These are phyloP conservation scores for Maudiozyma serrabonitensis DNA, from an alignment of 805 yeast genomes.

Conservation along the genomic window DNA sequence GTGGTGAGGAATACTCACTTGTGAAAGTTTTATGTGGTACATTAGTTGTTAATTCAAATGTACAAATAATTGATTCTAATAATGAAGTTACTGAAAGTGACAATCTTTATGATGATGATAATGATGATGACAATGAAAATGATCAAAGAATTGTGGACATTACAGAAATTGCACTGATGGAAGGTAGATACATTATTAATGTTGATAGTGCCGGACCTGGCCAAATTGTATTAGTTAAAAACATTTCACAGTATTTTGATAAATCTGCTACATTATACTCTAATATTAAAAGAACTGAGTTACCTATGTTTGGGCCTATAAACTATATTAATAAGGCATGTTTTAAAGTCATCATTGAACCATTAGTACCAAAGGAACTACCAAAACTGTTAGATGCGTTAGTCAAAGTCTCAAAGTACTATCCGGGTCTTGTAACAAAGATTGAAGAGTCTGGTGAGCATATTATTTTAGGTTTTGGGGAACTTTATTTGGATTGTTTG, in stretches of 20 bases:
- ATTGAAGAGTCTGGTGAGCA: conserved; percentile 89
- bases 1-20: conserved; percentile 44
- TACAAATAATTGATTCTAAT: conserved; percentile 43
- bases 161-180: conserved; percentile 41
- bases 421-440: conserved; percentile 55
- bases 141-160: conserved; percentile 16
- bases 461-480: conserved; percentile 74
- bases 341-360: conserved; percentile 76
- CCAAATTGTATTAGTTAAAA: conserved; percentile 55
- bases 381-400: conserved; percentile 67
- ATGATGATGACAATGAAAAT: conserved; percentile 45
- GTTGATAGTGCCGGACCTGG: conserved; percentile 52
- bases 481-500: conserved; percentile 74
- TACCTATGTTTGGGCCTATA: conserved; percentile 21
- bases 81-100: conserved; percentile 30
- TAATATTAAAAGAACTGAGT: conserved; percentile 11
- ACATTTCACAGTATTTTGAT: conserved; percentile 43
- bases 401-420: conserved; percentile 49
- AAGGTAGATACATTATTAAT: conserved; percentile 60
- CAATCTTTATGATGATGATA: conserved; percentile 29
- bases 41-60: conserved; percentile 36
- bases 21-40: conserved; percentile 58
- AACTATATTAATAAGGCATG: conserved; percentile 40
- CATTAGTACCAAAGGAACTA: conserved; percentile 66
- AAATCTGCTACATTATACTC: conserved; percentile 50